phyloP scores from a whole-genome alignment of 495 filamentous ascomycete genomes.

The Aspergillus funiculosus region DNA sequence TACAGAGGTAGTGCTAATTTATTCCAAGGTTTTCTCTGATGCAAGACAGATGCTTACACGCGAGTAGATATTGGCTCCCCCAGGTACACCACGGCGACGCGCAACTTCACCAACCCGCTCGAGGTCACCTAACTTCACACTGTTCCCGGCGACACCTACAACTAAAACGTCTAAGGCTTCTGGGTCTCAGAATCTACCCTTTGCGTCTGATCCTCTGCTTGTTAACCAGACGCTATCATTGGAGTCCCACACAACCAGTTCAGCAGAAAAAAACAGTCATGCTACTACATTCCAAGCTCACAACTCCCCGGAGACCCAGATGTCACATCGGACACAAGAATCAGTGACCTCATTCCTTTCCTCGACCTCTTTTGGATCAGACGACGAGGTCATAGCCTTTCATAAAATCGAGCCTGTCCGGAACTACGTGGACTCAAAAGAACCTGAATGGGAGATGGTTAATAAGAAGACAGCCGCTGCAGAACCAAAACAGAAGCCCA shows the following conservation, averaged over 20 bases:
- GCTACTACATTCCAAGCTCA: conserved; percentile 15
- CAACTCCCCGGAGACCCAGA: neutral
- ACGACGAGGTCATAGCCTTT: conserved; percentile 17
- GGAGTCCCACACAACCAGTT: conserved; percentile 4
- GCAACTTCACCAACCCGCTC: conserved; percentile 56
- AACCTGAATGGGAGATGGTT: conserved; percentile 26
- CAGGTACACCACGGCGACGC: conserved; percentile 37
- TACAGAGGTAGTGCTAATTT: conserved; percentile 28
- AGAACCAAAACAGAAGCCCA: neutral
- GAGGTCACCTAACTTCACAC: conserved; percentile 53
- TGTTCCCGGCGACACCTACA: conserved; percentile 54
- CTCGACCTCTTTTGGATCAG: conserved; percentile 15
- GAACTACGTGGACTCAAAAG: conserved; percentile 13
- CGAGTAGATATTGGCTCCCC: neutral
- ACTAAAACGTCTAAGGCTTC: conserved; percentile 35
- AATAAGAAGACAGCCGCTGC: conserved; percentile 11
- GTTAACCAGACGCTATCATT: conserved; percentile 8
- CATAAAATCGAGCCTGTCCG: conserved; percentile 17
- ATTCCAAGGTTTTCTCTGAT: neutral
- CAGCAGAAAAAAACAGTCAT: conserved; percentile 8
- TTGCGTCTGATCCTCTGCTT: conserved; percentile 41
- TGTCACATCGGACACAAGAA: conserved; percentile 12
- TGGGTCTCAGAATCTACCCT: conserved; percentile 32
- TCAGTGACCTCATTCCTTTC: conserved; percentile 23
- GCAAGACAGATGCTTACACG: conserved; percentile 2